phyloP scores from a whole-genome alignment of 768 basidiomycete genomes.

The Sarcomyxa edulis region DNA sequence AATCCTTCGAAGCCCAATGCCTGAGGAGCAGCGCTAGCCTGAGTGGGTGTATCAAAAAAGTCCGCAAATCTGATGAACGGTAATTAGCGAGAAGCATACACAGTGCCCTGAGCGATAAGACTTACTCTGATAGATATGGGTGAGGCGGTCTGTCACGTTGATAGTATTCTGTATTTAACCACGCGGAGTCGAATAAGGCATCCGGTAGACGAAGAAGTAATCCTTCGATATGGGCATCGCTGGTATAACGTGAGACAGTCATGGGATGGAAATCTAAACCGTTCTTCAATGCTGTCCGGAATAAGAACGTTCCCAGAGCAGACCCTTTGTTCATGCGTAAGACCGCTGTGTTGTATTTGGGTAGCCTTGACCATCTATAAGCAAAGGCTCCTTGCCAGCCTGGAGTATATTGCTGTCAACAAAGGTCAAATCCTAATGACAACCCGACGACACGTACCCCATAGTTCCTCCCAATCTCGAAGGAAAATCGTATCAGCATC shows the following conservation, averaged over 20 bases:
- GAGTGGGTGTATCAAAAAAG: conserved; percentile 72
- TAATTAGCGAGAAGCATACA: conserved; percentile 1
- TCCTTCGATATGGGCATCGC: conserved; percentile 75
- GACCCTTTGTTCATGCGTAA: conserved; percentile 85
- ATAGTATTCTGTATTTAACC: conserved; percentile 88
- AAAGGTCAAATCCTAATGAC: too few species aligned
- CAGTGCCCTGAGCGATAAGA: conserved; percentile 9
- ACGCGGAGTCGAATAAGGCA: conserved; percentile 90
- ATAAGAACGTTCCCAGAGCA: conserved; percentile 84
- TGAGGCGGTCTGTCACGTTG: conserved; percentile 90
- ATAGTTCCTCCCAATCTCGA: conserved; percentile 95
- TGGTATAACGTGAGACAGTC: conserved; percentile 81
- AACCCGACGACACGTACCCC: too few species aligned
- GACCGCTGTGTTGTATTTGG: conserved; percentile 93
- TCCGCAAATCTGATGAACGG: conserved; percentile 58
- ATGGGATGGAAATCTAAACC: conserved; percentile 94
- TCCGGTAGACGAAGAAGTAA: conserved; percentile 81
- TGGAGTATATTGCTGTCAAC: too few species aligned
- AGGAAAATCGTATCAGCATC: conserved; percentile 92
- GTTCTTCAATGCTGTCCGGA: conserved; percentile 89
- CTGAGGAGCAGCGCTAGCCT: conserved; percentile 71
- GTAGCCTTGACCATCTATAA: conserved; percentile 89
- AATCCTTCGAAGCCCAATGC: conserved; percentile 87
- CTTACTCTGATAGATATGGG: conserved; percentile 83
- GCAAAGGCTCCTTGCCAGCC: conserved; percentile 93